These are phyloP conservation scores for Neoascochyta sp. DNA, from an alignment of 2,329 filamentous ascomycete species.

Conservation along the genomic window DNA sequence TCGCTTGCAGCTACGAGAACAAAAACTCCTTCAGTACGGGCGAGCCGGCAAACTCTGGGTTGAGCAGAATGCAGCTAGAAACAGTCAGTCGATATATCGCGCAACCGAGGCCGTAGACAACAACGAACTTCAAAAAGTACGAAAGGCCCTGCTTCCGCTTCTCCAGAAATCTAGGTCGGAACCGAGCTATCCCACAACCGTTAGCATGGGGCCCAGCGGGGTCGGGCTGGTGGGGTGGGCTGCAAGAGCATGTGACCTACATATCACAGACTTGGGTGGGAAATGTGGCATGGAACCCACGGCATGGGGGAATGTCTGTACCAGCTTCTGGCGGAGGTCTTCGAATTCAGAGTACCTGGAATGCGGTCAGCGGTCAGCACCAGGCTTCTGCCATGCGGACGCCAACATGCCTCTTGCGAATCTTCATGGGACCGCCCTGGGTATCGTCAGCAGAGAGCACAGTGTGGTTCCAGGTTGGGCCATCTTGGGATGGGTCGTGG, in stretches of 20 bases:
- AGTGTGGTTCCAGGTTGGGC: constrained; percentile 1
- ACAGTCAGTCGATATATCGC: constrained; percentile 22
- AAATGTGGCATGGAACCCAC: constrained; percentile 81
- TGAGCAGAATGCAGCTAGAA: constrained; percentile 77
- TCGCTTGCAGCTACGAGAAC: constrained; percentile 49
- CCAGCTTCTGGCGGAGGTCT: constrained; percentile 68
- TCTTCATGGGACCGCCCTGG: constrained; percentile 55
- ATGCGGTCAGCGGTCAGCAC: constrained; percentile 22
- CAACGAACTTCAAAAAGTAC: constrained; percentile 85
- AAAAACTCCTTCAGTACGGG: constrained; percentile 88
- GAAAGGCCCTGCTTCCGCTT: constrained; percentile 75
- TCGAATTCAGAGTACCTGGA: constrained; percentile 91
- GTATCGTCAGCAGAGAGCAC: constrained; percentile 12
- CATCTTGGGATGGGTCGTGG: constrained; percentile 2
- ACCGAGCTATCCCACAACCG: constrained; percentile 50
- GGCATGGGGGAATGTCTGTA: constrained; percentile 78
- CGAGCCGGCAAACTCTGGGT: constrained; percentile 91
- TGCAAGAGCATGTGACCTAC: constrained; percentile 47
- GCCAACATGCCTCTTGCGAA: constrained; percentile 54
- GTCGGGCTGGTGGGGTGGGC: constrained; percentile 15
- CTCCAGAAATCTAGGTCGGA: constrained; percentile 80
- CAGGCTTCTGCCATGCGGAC: too few species aligned
- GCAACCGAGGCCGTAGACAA: constrained; percentile 16
- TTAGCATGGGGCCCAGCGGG: constrained; percentile 14
- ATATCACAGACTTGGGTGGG: constrained; percentile 87